phyloP scores from a whole-genome alignment of 139 green algal species.

The Picochlorum sp. region DNA sequence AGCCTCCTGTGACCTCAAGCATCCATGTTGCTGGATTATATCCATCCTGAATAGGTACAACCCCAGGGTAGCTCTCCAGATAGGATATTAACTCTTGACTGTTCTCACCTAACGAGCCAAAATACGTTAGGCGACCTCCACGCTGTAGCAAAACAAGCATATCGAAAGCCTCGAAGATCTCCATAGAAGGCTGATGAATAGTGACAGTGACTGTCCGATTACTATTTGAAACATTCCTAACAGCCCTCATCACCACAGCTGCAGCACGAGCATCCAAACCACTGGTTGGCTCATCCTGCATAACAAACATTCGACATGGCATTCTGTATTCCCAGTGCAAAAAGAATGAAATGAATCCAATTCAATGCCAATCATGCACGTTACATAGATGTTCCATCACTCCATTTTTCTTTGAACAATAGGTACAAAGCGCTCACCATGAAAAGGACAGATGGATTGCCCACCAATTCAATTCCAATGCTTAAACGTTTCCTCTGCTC shows the following conservation, averaged over 20 bases:
- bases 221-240: constrained; percentile 65
- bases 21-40: constrained; percentile 45
- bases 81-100: constrained; percentile 50
- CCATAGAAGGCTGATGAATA: constrained; percentile 81
- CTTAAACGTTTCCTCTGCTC: constrained; percentile 87
- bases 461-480: constrained; percentile 87
- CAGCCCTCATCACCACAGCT: constrained; percentile 70
- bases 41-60: constrained; percentile 25
- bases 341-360: no score
- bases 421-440: no score
- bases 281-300: constrained; percentile 19
- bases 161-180: constrained; percentile 59
- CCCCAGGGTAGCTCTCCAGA: constrained; percentile 29
- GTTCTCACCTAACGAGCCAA: constrained; percentile 61
- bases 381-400: no score
- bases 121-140: constrained; percentile 53
- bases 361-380: no score
- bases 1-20: constrained; percentile 39
- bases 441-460: constrained; percentile 22
- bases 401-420: no score
- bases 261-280: constrained; percentile 80
- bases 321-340: no score
- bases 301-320: no score
- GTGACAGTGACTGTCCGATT: constrained; percentile 85
- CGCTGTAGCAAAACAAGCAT: constrained; percentile 34